Percentiles rank a stretch among this genome's conserved stretches.
These are phyloP conservation scores for Lolium rigidum DNA, from an alignment of 176 grass and related monocot genomes.

Conservation along the genomic window DNA sequence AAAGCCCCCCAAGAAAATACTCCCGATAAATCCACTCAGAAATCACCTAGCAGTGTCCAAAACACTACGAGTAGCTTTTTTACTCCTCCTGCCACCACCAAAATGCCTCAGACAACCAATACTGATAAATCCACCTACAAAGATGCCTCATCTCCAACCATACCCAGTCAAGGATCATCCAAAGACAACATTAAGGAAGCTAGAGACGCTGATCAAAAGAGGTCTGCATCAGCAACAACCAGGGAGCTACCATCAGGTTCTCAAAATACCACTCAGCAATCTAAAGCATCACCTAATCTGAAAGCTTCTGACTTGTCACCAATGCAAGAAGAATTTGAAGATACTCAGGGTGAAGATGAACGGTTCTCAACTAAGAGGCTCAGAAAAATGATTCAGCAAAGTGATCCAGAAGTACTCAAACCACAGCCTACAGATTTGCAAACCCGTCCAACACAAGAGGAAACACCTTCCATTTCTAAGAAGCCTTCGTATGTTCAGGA, in stretches of 20 bases:
- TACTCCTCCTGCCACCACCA: background rate
- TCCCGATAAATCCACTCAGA: too few species aligned
- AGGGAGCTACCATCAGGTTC: constrained; percentile 2
- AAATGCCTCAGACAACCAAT: constrained; percentile 10
- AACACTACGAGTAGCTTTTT: background rate
- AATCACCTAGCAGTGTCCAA: background rate
- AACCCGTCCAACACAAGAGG: constrained; percentile 21
- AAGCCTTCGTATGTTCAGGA: constrained; percentile 38
- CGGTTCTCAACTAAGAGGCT: constrained; percentile 53
- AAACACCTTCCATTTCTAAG: constrained; percentile 16
- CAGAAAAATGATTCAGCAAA: constrained; percentile 34
- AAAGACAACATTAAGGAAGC: constrained; percentile 29
- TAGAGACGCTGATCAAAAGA: constrained; percentile 38
- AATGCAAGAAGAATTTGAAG: constrained; percentile 31
- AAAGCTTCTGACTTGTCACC: constrained; percentile 28
- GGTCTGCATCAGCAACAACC: constrained; percentile 8
- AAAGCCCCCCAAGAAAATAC: too few species aligned
- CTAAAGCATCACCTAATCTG: constrained; percentile 16
- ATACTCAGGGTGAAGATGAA: constrained; percentile 5
- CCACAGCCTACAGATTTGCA: constrained; percentile 24
- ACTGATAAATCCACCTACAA: constrained; percentile 16
- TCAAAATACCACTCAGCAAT: constrained; percentile 28
- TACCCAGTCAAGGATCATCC: constrained; percentile 17
- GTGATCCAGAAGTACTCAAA: background rate
- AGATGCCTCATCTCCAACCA: constrained; percentile 34